Evolutionary conservation across 2,329 filamentous ascomycete species (phyloP).

Genomic region (Orbilia quercus): DNA sequence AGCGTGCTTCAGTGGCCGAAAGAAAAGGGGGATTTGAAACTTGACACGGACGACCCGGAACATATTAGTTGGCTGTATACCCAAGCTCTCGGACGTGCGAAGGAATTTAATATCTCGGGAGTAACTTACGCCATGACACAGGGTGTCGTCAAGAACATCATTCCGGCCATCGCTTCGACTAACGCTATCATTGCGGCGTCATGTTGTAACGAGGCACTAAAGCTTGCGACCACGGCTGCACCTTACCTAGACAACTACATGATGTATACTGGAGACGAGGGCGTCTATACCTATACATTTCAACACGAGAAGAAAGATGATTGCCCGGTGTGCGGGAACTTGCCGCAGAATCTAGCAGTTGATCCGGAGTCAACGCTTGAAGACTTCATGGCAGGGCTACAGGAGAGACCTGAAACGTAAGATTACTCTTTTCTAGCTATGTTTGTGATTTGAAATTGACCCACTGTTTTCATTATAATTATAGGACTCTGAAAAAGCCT

Average conservation of each 20-base stretch:
- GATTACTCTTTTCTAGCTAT: conserved; percentile 50
- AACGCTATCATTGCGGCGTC: conserved; percentile 96
- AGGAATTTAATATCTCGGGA: conserved; percentile 88
- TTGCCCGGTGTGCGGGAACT: conserved; percentile 90
- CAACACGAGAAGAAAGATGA: conserved; percentile 93
- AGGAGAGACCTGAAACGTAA: conserved; percentile 80
- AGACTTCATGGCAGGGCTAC: conserved; percentile 86
- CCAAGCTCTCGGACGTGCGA: conserved; percentile 81
- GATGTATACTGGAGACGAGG: conserved; percentile 98
- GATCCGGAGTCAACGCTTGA: conserved; percentile 78
- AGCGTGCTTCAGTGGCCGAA: conserved; percentile 97
- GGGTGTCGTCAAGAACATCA: conserved; percentile 99
- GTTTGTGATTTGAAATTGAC: not conserved
- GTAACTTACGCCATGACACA: conserved; percentile 97
- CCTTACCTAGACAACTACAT: conserved; percentile 93
- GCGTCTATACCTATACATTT: conserved; percentile 97
- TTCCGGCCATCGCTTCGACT: conserved; percentile 95
- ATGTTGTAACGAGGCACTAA: conserved; percentile 97
- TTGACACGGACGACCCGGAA: conserved; percentile 95
- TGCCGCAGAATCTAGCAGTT: conserved; percentile 79
- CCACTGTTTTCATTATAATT: not conserved
- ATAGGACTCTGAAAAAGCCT: conserved; percentile 77
- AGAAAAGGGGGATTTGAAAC: conserved; percentile 80
- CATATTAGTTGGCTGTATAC: conserved; percentile 97
- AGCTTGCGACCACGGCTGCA: conserved; percentile 85